Base-by-base conservation (phyloP, 2,329 filamentous ascomycete genomes). In the Setomelanomma holmii region DNA sequence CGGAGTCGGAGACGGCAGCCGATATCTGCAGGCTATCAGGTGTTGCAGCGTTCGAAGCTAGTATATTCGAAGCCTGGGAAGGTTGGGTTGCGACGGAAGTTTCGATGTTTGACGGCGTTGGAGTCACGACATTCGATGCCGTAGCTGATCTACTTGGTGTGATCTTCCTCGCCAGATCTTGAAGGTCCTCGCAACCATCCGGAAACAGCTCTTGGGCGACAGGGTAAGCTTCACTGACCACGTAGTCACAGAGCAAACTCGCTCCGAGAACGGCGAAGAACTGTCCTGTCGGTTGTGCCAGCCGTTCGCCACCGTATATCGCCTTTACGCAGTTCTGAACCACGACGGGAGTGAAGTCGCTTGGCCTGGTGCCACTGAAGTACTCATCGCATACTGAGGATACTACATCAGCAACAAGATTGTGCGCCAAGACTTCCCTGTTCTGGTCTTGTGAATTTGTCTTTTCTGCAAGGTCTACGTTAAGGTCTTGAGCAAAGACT, bases 191-290 rank as follows among this genome's bases (percentile, higher is more conserved):
- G 30, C 61, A 64, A 8, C 53, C 61, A 40, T 58, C 55, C 12
- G 49, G 33, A 19, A 51, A 43, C 33, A 64, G 60, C 20, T 64
- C 59, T 19, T 56, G 19, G 2, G 59, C 61, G 21, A 64, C 52
- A 14, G 61, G 61, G 41, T 51, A 64, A 4, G 60, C 59, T 38
- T 64, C 59, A 35, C 52, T 59, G 8, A 63, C 47, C 5, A 52
- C 47, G 39, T 63, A 63, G 24, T 63, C 53, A 38, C 61, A 64
- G 4, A 64, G 52, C 34, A 64, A 42, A 35, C 61, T 64, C 4
- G 57, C 60, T 16, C 61, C 61, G 45, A 64, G 63, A 1, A 64
- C 56, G n/a, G 55, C 57, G 3, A 58, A 48, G 40, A 64, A 63
- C 22, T 63, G 55, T 10, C 45, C 33, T 5, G 47, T 55, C 2